Base-by-base conservation (phyloP, 495 filamentous ascomycete genomes). In the Amorphotheca resinae region DNA sequence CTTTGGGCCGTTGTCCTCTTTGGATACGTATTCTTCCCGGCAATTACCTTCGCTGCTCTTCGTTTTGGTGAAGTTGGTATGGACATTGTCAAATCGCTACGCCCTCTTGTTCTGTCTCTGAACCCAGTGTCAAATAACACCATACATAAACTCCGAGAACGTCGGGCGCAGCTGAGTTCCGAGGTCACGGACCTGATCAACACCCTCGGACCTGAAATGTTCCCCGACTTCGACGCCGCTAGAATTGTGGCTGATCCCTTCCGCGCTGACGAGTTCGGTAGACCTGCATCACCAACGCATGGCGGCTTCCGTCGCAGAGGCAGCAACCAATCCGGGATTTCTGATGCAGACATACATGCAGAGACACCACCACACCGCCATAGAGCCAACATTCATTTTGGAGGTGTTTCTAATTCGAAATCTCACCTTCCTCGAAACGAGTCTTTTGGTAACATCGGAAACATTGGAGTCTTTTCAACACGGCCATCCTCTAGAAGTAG, bases 31-130 rank as follows among this genome's bases (percentile, higher is more conserved):
- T 62, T 93, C 48, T 95, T 93, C 66, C 86, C 87, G 1, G 69
- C 78, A 17, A 82, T 95, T 60, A 94, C 87, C 3, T 95, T 93
- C 57, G 88, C 86, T 2, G 87, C 93, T 7, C 79, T 99, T 25
- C 82, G 91, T 4, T 93, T 96, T 54, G 91, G 91, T 33, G 91
- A 99, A 60, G 78, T 89, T 38, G 91, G 87, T 22, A 96, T 99
- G 89, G 91, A 99, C 55, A 95, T 99, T 36, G 50, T 87, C 63
- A 99, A 96, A 63, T 96, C 91, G 0, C 76, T 99, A 9, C 74
- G 84, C 1, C 91, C 91, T 1, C 76, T 99, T 7, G 64, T 93
- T n/a, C 64, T 95, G n/a, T 86, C 79, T 37, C 69, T 99, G 45
- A 82, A 82, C 50, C 91, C 91, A 1, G 76, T 77, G 7, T 85